phyloP scores from a whole-genome alignment of 2,329 filamentous ascomycete genomes.

The Aspergillus fischeri region DNA sequence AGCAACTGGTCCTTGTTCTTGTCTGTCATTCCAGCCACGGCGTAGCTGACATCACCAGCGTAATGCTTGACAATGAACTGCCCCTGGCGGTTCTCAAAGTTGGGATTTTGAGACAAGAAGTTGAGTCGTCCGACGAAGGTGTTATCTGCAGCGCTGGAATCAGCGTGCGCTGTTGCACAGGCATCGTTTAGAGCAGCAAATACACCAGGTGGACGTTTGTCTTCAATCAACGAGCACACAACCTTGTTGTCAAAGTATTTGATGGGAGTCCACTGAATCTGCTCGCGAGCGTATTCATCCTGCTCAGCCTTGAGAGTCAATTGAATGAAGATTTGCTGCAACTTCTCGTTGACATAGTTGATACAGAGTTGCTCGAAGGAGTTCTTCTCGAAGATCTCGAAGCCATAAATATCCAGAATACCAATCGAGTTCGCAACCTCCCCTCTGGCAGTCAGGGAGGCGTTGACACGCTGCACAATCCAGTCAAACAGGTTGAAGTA shows the following conservation, averaged over 20 bases:
- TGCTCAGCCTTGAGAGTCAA: slow-evolving; percentile 94
- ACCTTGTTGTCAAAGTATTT: slow-evolving; percentile 99
- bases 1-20: slow-evolving; percentile 98
- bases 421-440: slow-evolving; percentile 79
- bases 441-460: slow-evolving; percentile 75
- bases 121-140: slow-evolving; percentile 94
- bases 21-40: slow-evolving; percentile 93
- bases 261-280: slow-evolving; percentile 98
- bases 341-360: slow-evolving; percentile 99
- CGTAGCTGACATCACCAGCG: slow-evolving; percentile 92
- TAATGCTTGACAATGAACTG: slow-evolving; percentile 99
- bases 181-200: slow-evolving; percentile 97
- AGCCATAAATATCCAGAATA: slow-evolving; percentile 98
- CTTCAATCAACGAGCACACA: slow-evolving; percentile 94
- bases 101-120: slow-evolving; percentile 78
- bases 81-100: slow-evolving; percentile 86
- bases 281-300: slow-evolving; percentile 91
- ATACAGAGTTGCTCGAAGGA: slow-evolving; percentile 99
- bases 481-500: slow-evolving; percentile 98
- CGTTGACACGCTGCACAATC: slow-evolving; percentile 91
- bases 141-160: slow-evolving; percentile 87
- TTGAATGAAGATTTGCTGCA: slow-evolving; percentile 99
- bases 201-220: slow-evolving; percentile 81
- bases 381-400: slow-evolving; percentile 99
- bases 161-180: slow-evolving; percentile 95